phyloP scores from a whole-genome alignment of 805 yeast species.

The Candida tammaniensis region DNA sequence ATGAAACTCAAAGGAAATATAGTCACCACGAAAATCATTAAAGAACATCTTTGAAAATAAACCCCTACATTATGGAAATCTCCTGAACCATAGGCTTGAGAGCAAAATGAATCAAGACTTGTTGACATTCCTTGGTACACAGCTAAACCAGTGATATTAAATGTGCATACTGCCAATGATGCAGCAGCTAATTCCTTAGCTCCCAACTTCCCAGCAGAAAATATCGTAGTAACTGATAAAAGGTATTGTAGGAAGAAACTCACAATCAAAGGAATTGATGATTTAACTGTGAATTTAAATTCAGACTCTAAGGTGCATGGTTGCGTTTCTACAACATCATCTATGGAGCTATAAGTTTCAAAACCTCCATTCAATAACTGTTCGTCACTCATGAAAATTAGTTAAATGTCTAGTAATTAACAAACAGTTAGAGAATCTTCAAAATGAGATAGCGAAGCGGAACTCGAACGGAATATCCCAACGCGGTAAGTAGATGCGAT shows the following conservation, averaged over 20 bases:
- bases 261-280: slow-evolving; percentile 60
- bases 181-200: slow-evolving; percentile 78
- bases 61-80: slow-evolving; percentile 64
- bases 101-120: slow-evolving; percentile 74
- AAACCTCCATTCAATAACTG: slow-evolving; percentile 12
- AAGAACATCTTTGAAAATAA: slow-evolving; percentile 68
- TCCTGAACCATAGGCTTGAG: slow-evolving; percentile 83
- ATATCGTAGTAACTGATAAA: slow-evolving; percentile 69
- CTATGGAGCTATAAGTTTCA: slow-evolving; percentile 9
- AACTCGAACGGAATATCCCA: too few species aligned
- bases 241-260: slow-evolving; percentile 71
- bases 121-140: slow-evolving; percentile 80
- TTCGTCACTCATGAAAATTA: too few species aligned
- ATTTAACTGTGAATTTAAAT: slow-evolving; percentile 21
- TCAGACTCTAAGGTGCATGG: slow-evolving; percentile 12
- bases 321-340: background rate
- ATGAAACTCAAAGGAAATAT: slow-evolving; percentile 20
- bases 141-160: slow-evolving; percentile 70
- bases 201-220: slow-evolving; percentile 77
- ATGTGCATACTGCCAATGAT: slow-evolving; percentile 76
- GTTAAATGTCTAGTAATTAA: too few species aligned
- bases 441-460: too few species aligned
- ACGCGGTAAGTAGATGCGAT: too few species aligned
- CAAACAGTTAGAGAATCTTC: background rate
- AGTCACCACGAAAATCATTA: slow-evolving; percentile 47